These are phyloP conservation scores for Cladorrhinum sp. DNA, from an alignment of 2,329 filamentous ascomycete species.

Conservation along the genomic window DNA sequence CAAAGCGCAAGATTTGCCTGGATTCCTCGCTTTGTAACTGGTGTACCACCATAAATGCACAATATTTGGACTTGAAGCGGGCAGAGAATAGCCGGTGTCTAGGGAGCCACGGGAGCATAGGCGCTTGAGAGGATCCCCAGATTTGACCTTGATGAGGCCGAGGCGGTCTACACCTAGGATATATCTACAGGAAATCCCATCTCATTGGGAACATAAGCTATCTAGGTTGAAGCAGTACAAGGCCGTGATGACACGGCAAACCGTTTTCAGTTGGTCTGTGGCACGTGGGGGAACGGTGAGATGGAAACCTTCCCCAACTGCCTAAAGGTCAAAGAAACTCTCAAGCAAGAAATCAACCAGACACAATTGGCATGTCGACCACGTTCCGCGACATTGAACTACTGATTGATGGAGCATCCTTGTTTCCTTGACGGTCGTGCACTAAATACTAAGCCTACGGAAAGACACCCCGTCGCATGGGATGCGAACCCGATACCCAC, in stretches of 20 bases:
- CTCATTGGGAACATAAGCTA: no score
- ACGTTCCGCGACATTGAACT: background rate
- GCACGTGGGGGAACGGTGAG: background rate
- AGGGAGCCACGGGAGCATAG: background rate
- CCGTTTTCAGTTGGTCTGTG: background rate
- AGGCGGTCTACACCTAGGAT: no score
- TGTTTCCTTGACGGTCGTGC: background rate
- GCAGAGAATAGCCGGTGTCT: background rate
- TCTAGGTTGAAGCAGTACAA: background rate
- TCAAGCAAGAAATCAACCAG: background rate
- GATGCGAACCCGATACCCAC: constrained; percentile 4
- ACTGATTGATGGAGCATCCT: background rate
- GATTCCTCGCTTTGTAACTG: background rate
- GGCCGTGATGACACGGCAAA: background rate
- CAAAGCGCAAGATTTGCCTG: background rate
- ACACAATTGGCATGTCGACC: background rate
- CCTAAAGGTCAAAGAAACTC: background rate
- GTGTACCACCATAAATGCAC: constrained; percentile 5
- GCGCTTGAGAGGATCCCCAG: background rate
- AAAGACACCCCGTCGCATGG: constrained; percentile 1
- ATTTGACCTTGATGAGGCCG: background rate
- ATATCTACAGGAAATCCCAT: no score
- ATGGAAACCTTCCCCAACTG: background rate
- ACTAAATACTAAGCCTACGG: background rate
- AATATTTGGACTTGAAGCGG: constrained; percentile 3